Percentiles rank a stretch among this genome's conserved stretches.
Conservation (phyloP, 176 grass and related monocot genomes). For the Raddia guianensis region DNA sequence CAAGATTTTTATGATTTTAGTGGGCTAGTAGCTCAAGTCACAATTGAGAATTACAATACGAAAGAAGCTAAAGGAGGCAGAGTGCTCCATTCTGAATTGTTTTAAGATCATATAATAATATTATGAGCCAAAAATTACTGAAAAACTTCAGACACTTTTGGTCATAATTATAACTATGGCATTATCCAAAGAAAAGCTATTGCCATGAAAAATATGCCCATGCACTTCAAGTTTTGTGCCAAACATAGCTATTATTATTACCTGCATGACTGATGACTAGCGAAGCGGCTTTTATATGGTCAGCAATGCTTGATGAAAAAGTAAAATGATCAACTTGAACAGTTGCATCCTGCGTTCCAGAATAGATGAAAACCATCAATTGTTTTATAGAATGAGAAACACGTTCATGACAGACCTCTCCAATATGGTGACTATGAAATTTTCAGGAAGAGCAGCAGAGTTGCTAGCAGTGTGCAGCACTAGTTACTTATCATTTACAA, state of each 20-base stretch:
- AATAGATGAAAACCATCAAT: constrained; percentile 5
- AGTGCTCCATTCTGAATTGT: too few species aligned
- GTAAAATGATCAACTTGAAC: constrained; percentile 80
- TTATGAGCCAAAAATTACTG: too few species aligned
- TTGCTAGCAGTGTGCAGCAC: neutral
- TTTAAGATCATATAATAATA: too few species aligned
- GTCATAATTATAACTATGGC: too few species aligned
- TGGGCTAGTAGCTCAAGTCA: too few species aligned
- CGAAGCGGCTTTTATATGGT: constrained; percentile 66
- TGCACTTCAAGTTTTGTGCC: neutral
- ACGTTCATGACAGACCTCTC: neutral
- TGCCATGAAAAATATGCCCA: neutral
- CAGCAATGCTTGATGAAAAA: constrained; percentile 81
- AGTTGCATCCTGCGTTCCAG: constrained; percentile 50
- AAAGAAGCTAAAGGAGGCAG: too few species aligned
- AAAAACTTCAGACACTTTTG: too few species aligned
- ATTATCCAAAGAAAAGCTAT: too few species aligned
- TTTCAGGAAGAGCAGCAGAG: neutral
- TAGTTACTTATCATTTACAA: neutral
- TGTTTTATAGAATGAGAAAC: neutral
- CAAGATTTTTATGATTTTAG: too few species aligned
- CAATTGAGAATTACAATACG: too few species aligned
- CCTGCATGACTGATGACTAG: constrained; percentile 94
- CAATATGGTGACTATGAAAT: neutral
- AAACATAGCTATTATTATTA: constrained; percentile 2